phyloP scores from a whole-genome alignment of 768 basidiomycete genomes.

The Hygrophoropsis aurantiaca region DNA sequence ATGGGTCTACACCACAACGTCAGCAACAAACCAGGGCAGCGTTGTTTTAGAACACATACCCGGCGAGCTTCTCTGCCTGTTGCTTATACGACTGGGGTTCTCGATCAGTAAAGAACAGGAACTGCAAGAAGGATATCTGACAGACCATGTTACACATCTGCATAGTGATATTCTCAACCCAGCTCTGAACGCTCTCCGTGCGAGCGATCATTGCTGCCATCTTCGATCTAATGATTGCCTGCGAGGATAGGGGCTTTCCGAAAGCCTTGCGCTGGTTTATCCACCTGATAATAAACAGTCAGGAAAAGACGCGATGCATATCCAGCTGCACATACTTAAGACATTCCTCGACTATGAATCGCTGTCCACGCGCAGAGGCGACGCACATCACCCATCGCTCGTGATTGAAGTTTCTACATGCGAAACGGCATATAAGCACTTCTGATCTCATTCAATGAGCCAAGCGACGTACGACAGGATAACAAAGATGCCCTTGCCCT shows the following conservation, averaged over 20 bases:
- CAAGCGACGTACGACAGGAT: slow-evolving; percentile 40
- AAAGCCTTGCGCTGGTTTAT: slow-evolving; percentile 76
- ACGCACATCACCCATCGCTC: slow-evolving; percentile 75
- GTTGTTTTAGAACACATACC: slow-evolving; percentile 35
- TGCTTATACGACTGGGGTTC: slow-evolving; percentile 57
- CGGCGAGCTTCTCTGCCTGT: slow-evolving; percentile 66
- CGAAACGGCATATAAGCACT: neutral
- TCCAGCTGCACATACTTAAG: slow-evolving; percentile 45
- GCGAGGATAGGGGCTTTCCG: slow-evolving; percentile 65
- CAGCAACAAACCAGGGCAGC: slow-evolving; percentile 1
- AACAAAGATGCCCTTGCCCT: slow-evolving; percentile 70
- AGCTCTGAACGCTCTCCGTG: slow-evolving; percentile 70
- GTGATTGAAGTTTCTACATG: slow-evolving; percentile 60
- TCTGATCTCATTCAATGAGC: slow-evolving; percentile 19
- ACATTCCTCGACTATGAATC: slow-evolving; percentile 72
- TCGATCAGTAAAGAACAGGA: slow-evolving; percentile 10
- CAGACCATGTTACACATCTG: slow-evolving; percentile 80
- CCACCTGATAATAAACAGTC: slow-evolving; percentile 51
- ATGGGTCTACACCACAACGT: slow-evolving; percentile 38
- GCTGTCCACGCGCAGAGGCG: slow-evolving; percentile 51
- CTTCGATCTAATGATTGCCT: slow-evolving; percentile 76
- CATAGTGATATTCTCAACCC: slow-evolving; percentile 78
- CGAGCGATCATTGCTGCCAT: slow-evolving; percentile 71
- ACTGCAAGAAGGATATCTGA: slow-evolving; percentile 6
- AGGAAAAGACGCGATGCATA: neutral